Evolutionary conservation across 2,329 filamentous ascomycete species (phyloP).

Genomic region (Penicillium sp.): DNA sequence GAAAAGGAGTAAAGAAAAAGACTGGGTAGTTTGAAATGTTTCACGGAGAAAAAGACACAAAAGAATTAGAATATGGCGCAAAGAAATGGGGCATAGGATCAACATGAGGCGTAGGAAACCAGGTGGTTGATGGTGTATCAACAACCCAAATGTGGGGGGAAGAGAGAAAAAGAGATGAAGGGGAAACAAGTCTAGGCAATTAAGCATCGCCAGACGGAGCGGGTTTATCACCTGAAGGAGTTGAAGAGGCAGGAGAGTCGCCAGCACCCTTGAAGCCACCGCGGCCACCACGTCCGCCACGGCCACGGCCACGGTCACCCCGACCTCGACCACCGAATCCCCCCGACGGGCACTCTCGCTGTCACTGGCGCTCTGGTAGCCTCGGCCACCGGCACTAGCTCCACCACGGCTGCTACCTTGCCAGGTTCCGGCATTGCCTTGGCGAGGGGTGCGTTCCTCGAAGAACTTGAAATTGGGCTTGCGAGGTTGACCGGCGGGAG

Average conservation of each 20-base stretch:
- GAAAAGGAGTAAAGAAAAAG: constrained; percentile 16
- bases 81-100: constrained; percentile 4
- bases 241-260: constrained; percentile 30
- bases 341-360: constrained; percentile 64
- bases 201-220: constrained; percentile 32
- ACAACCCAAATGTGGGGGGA: constrained; percentile 12
- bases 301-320: constrained; percentile 48
- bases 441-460: constrained; percentile 58
- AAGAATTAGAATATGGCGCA: background rate
- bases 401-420: constrained; percentile 56
- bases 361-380: constrained; percentile 79
- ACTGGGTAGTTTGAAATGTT: constrained; percentile 21
- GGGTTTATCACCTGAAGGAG: constrained; percentile 34
- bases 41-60: constrained; percentile 17
- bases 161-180: constrained; percentile 10
- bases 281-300: constrained; percentile 55
- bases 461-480: constrained; percentile 81
- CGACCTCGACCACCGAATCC: constrained; percentile 53
- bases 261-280: constrained; percentile 52
- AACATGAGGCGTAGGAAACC: constrained; percentile 16
- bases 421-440: constrained; percentile 54
- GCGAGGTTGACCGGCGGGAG: constrained; percentile 62
- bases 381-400: constrained; percentile 61
- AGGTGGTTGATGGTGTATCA: constrained; percentile 9
- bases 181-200: constrained; percentile 13